Percentiles rank a stretch among this genome's conserved stretches.
Evolutionary conservation across 208 protist species (phyloP).

Genomic region (Acanthamoeba pearcei): DNA sequence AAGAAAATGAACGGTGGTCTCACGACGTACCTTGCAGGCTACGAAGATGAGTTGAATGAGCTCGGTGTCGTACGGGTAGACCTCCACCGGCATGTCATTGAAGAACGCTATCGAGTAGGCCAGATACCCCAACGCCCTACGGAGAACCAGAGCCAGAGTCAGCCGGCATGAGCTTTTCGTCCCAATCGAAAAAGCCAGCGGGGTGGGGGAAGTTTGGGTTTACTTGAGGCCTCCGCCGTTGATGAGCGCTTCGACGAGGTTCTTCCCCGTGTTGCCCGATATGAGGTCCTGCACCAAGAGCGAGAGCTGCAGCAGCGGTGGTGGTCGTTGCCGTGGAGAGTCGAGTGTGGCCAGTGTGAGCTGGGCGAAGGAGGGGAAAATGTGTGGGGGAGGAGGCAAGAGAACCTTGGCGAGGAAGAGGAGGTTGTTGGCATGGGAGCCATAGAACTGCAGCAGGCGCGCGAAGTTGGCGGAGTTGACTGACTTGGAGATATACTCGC

Average conservation of each 20-base stretch:
- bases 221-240: slow-evolving; percentile 12
- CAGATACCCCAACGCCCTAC: background rate
- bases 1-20: background rate
- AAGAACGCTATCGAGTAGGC: slow-evolving; percentile 72
- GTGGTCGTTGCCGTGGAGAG: too few relatives aligned
- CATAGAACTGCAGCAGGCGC: background rate
- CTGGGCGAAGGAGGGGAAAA: background rate
- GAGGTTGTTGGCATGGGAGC: slow-evolving; percentile 17
- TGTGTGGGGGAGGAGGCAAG: background rate
- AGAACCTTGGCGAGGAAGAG: slow-evolving; percentile 68
- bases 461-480: background rate
- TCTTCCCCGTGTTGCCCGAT: background rate
- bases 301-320: slow-evolving; percentile 33
- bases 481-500: slow-evolving; percentile 17
- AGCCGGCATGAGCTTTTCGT: background rate
- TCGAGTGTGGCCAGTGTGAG: too few relatives aligned
- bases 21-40: slow-evolving; percentile 8
- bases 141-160: background rate
- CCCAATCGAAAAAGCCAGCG: too few relatives aligned
- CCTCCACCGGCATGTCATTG: slow-evolving; percentile 2
- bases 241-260: slow-evolving; percentile 3
- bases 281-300: slow-evolving; percentile 51
- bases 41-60: slow-evolving; percentile 14
- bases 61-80: slow-evolving; percentile 61
- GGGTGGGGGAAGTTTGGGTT: background rate